A percentile compares a stretch with the other conserved stretches of the same genome.
phyloP scores from a whole-genome alignment of 768 basidiomycete species.

The Pisolithus microcarpus region DNA sequence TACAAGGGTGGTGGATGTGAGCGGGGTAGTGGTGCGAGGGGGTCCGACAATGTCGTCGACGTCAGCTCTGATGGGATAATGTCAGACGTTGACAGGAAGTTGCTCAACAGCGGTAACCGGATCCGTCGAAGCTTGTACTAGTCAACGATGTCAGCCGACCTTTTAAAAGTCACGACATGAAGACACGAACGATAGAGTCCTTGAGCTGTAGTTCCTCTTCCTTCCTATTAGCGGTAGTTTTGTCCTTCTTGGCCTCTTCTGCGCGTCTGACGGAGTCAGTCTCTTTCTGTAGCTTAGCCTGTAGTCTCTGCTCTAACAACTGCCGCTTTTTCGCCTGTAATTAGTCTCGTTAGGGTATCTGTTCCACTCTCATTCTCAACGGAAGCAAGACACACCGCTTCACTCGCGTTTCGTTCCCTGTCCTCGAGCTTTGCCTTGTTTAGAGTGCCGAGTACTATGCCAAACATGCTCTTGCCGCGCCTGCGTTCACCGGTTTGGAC shows the following conservation, averaged over 20 bases:
- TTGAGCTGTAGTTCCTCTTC: slow-evolving; percentile 79
- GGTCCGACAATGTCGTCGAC: slow-evolving; percentile 23
- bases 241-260: slow-evolving; percentile 83
- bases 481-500: slow-evolving; percentile 56
- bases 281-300: slow-evolving; percentile 77
- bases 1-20: slow-evolving; percentile 72
- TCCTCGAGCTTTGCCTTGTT: slow-evolving; percentile 86
- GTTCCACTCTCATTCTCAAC: not conserved
- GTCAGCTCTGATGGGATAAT: slow-evolving; percentile 39
- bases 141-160: slow-evolving; percentile 2
- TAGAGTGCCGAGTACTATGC: slow-evolving; percentile 72
- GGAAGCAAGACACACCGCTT: slow-evolving; percentile 48
- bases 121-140: slow-evolving; percentile 70
- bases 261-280: slow-evolving; percentile 79
- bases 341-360: slow-evolving; percentile 5
- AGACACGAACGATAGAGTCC: slow-evolving; percentile 64
- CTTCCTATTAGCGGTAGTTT: slow-evolving; percentile 63
- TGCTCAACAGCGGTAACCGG: slow-evolving; percentile 64
- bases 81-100: slow-evolving; percentile 74
- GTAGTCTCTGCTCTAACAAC: slow-evolving; percentile 76
- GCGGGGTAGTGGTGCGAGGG: slow-evolving; percentile 45
- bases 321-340: slow-evolving; percentile 76
- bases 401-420: slow-evolving; percentile 76
- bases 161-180: not conserved
- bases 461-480: slow-evolving; percentile 86